phyloP scores from a whole-genome alignment of 345 rosid genomes.

The Melaleuca alternifolia region DNA sequence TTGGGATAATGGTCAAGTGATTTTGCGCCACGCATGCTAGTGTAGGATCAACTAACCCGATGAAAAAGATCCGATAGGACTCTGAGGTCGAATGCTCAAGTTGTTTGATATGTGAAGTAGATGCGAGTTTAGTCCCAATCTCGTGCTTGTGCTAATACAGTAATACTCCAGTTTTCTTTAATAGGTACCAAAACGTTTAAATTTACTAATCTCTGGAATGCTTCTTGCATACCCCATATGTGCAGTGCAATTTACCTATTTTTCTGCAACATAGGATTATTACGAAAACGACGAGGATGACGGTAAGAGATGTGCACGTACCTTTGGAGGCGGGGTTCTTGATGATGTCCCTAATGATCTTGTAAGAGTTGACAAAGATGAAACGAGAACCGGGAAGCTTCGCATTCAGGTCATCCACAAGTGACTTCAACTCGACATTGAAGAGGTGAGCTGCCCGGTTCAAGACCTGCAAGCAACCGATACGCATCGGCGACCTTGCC shows the following conservation, averaged over 20 bases:
- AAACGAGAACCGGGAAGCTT: conserved; percentile 17
- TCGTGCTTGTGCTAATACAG: background rate
- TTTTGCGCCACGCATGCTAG: background rate
- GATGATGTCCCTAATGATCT: conserved; percentile 32
- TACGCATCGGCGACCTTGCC: background rate
- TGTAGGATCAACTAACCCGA: background rate
- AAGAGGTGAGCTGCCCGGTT: conserved; percentile 46
- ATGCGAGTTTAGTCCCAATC: background rate
- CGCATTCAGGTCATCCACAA: conserved; percentile 5
- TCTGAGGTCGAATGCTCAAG: background rate
- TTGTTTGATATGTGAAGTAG: background rate
- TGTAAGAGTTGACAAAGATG: conserved; percentile 36
- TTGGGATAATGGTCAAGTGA: background rate
- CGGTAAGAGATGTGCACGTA: background rate
- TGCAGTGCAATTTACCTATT: background rate
- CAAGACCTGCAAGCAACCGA: conserved; percentile 14
- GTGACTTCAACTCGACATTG: conserved; percentile 16
- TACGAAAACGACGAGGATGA: background rate
- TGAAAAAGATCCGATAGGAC: background rate
- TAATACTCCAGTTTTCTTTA: background rate
- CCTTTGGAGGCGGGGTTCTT: conserved; percentile 23
- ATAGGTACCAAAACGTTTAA: background rate
- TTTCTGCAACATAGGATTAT: background rate
- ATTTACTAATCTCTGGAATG: background rate
- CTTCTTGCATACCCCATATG: background rate